These are phyloP conservation scores for Trichoderma erinaceum DNA, from an alignment of 495 filamentous ascomycete genomes.

Conservation along the genomic window DNA sequence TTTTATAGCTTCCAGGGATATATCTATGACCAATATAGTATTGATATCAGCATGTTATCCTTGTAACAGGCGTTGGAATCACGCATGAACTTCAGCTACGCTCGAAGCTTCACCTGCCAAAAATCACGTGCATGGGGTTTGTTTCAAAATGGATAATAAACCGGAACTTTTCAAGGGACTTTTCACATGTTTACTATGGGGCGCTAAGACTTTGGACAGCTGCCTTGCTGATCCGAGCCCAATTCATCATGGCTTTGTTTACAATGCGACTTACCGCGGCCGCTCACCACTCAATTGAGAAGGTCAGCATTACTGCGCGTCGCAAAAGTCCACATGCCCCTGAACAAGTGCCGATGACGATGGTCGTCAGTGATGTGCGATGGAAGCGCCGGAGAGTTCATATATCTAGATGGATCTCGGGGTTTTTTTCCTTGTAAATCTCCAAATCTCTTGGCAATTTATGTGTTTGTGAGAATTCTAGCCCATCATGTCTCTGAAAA, in stretches of 20 bases:
- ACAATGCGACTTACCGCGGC: conserved; percentile 6
- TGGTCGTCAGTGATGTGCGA: neutral
- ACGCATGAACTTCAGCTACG: too few relatives aligned
- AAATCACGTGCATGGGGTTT: too few relatives aligned
- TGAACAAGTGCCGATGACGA: neutral
- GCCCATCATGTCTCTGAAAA: conserved; percentile 6
- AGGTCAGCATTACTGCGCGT: neutral
- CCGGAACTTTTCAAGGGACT: too few relatives aligned
- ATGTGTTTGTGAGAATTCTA: neutral
- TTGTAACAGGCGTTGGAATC: too few relatives aligned
- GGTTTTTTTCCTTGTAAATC: neutral
- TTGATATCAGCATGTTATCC: too few relatives aligned
- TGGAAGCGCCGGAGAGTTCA: neutral
- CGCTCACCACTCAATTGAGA: neutral
- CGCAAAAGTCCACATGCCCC: neutral
- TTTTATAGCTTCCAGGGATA: too few relatives aligned
- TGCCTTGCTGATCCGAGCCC: conserved; percentile 1
- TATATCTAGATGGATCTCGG: conserved; percentile 3
- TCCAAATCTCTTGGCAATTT: neutral
- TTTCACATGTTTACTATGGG: neutral
- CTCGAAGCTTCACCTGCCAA: too few relatives aligned
- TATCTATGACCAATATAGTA: too few relatives aligned
- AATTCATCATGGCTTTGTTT: conserved; percentile 5
- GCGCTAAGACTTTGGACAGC: neutral
- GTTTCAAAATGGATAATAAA: too few relatives aligned